Percentiles rank a stretch among this genome's conserved stretches.
Evolutionary conservation across 202 grass and related monocot genomes (phyloP).

Genomic region (Setaria viridis): DNA sequence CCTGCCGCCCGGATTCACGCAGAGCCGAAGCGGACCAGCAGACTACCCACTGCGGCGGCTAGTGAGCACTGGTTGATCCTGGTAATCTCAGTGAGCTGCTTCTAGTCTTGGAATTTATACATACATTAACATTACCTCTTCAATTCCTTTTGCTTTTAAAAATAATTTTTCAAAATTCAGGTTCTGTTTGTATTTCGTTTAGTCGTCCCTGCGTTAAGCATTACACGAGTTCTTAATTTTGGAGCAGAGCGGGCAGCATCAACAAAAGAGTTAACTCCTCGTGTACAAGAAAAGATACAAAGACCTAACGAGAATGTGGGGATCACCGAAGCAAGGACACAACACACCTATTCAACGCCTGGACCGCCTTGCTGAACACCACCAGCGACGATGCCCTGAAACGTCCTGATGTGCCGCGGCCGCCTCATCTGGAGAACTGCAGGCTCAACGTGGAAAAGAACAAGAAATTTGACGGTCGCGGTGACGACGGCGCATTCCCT

Average conservation of each 20-base stretch:
- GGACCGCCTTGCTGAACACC: slow-evolving; percentile 49
- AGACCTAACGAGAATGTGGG: background rate
- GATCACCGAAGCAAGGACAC: slow-evolving; percentile 32
- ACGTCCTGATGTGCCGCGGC: slow-evolving; percentile 32
- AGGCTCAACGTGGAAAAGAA: slow-evolving; percentile 45
- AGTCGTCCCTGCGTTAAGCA: too few species aligned
- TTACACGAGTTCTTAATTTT: background rate
- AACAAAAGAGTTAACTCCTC: background rate
- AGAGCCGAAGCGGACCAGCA: slow-evolving; percentile 6
- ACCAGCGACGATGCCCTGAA: background rate
- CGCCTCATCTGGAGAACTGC: slow-evolving; percentile 70
- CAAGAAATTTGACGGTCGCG: slow-evolving; percentile 29
- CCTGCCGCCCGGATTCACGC: slow-evolving; percentile 10
- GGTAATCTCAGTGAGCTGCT: slow-evolving; percentile 40
- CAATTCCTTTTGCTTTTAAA: background rate
- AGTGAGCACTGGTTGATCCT: slow-evolving; percentile 7
- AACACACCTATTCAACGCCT: slow-evolving; percentile 49
- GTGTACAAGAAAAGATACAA: background rate
- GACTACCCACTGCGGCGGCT: too few species aligned
- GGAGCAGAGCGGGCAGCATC: slow-evolving; percentile 18
- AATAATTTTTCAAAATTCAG: background rate
- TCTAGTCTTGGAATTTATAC: background rate
- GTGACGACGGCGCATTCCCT: slow-evolving; percentile 41
- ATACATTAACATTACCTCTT: background rate
- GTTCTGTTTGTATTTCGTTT: background rate